Evolutionary conservation across 2,329 filamentous ascomycete genomes (phyloP), one percentile per base, ranked within the genome.

Genomic region (Amphichorda felina): DNA sequence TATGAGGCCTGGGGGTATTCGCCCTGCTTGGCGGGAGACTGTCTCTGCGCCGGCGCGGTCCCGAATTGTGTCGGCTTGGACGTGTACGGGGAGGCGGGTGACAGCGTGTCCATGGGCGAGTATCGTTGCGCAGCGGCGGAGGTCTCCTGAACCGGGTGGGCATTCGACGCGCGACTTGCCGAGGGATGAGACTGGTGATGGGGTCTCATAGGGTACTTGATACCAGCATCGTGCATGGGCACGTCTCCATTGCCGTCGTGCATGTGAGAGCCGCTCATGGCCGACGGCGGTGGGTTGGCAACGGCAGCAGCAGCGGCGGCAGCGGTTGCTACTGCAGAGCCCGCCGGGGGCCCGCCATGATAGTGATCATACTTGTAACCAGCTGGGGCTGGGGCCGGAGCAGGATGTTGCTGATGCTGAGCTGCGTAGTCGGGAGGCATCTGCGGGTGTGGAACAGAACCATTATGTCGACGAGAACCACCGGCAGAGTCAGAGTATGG

Each of bases 21-120:
- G 45, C 69, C 68, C 40, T 72, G 68, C 45, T 83, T 74, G 30
- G 79, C 82, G 28, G 89, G 89, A 42, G 88, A 95, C 54, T 88
- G 82, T 41, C 84, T 76, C 45, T 72, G 66, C 17, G 29, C 47
- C 47, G 70, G 57, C 45, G 70, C 58, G 54, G 63, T 57, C 46
- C 64, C 48, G 56, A 68, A 65, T 64, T 81, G 63, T 53, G 72
- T 69, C 66, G 74, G 55, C 66, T 82, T 61, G 63, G 70, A 53
- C 31, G 75, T 72, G 61, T 93, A 93, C 24, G 86, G 79, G 38
- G 83, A 81, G 24, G 80, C 76, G 28, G 87, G 84, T 41, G 87
- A 86, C 41, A 93, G 66, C 13, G 77, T 74, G 56, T 94, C 89
- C 88, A 95, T 95, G 43, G 89, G 91, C 32, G 89, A 96, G 61